Conservation (phyloP, 2,329 filamentous ascomycete species). For the Hypomyces rosellus region DNA sequence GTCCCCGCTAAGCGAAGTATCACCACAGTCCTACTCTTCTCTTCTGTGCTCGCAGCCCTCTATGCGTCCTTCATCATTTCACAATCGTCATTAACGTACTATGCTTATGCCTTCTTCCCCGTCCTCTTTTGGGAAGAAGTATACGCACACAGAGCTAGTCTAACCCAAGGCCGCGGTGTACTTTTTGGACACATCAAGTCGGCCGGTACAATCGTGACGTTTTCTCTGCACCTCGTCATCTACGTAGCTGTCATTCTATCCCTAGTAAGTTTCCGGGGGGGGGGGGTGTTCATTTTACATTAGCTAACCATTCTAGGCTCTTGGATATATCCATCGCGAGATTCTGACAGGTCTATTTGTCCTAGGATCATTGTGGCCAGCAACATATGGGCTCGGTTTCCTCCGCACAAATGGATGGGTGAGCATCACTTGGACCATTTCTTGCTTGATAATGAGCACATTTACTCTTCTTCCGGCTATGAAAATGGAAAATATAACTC, state of each 20-base stretch:
- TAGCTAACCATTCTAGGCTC: constrained; percentile 48
- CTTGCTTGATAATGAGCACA: constrained; percentile 76
- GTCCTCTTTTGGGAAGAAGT: constrained; percentile 97
- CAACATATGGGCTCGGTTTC: constrained; percentile 67
- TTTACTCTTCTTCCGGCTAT: constrained; percentile 86
- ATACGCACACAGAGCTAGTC: constrained; percentile 65
- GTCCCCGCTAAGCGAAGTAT: constrained; percentile 57
- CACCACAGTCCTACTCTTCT: constrained; percentile 59
- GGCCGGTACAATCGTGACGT: constrained; percentile 47
- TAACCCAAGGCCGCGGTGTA: constrained; percentile 58
- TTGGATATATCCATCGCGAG: constrained; percentile 87
- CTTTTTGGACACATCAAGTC: constrained; percentile 66
- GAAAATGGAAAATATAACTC: constrained; percentile 69
- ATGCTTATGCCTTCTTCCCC: constrained; percentile 86
- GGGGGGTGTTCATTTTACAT: not conserved
- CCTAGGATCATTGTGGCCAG: constrained; percentile 71
- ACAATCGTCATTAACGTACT: constrained; percentile 76
- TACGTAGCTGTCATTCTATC: constrained; percentile 75
- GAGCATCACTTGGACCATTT: constrained; percentile 64
- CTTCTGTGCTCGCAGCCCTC: constrained; percentile 65
- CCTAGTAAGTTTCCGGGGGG: constrained; percentile 49
- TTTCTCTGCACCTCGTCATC: constrained; percentile 56
- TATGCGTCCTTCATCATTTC: constrained; percentile 78
- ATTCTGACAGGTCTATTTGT: constrained; percentile 78
- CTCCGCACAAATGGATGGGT: constrained; percentile 59